phyloP scores from a whole-genome alignment of 176 grass and related monocot genomes.

The Saccharum spontaneum region DNA sequence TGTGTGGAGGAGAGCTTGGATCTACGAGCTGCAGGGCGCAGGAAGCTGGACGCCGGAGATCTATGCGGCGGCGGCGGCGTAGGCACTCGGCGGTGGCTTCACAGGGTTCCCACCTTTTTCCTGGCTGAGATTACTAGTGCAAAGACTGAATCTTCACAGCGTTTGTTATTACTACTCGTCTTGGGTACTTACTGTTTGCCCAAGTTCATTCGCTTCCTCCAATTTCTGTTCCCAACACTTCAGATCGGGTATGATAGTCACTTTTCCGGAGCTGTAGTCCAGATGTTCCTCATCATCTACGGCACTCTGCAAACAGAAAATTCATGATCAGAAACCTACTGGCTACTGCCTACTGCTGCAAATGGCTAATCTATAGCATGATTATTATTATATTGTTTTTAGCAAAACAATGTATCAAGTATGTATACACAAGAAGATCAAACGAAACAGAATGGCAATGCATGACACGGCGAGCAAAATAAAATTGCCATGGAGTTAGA shows the following conservation, averaged over 20 bases:
- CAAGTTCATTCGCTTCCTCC: constrained; percentile 33
- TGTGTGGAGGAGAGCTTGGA: too few species aligned
- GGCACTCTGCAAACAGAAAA: constrained; percentile 33
- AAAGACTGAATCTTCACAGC: too few species aligned
- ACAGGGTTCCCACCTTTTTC: too few species aligned
- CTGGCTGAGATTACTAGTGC: too few species aligned
- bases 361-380: not conserved
- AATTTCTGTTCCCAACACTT: constrained; percentile 42
- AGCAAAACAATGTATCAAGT: not conserved
- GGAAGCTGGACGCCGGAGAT: too few species aligned
- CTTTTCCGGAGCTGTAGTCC: constrained; percentile 56
- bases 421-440: not conserved
- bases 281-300: constrained; percentile 46
- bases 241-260: constrained; percentile 34
- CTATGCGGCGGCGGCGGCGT: too few species aligned
- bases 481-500: not conserved
- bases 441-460: not conserved
- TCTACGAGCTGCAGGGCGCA: too few species aligned
- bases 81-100: too few species aligned
- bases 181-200: constrained; percentile 42
- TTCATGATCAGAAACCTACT: not conserved
- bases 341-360: not conserved
- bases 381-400: not conserved
- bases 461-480: not conserved
- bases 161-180: not conserved